Evolutionary conservation across 495 filamentous ascomycete genomes (phyloP).

Genomic region (Staphylotrichum longicolle): DNA sequence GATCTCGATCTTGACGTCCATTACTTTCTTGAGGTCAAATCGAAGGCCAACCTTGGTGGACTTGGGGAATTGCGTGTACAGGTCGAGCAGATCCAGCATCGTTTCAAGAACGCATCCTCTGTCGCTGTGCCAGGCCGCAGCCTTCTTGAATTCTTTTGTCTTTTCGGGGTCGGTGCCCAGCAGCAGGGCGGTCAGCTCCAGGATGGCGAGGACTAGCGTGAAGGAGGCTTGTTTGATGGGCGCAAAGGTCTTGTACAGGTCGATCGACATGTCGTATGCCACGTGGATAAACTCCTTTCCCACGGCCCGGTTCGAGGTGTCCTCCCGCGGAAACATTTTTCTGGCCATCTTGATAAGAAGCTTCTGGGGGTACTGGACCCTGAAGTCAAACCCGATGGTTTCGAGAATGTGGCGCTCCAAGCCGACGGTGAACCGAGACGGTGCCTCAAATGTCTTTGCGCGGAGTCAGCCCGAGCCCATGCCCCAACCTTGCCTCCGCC

Average conservation of each 20-base stretch:
- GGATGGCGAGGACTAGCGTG: constrained; percentile 74
- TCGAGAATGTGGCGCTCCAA: constrained; percentile 95
- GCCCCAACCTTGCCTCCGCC: neutral
- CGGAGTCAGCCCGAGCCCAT: constrained; percentile 1
- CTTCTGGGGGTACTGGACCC: constrained; percentile 84
- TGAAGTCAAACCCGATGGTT: constrained; percentile 87
- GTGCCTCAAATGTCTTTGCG: constrained; percentile 69
- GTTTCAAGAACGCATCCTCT: constrained; percentile 78
- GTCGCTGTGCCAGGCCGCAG: constrained; percentile 55
- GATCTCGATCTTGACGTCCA: constrained; percentile 78
- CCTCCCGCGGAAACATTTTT: constrained; percentile 41
- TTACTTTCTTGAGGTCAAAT: constrained; percentile 70
- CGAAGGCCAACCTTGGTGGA: constrained; percentile 68
- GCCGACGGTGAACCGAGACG: constrained; percentile 74
- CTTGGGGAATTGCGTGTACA: constrained; percentile 74
- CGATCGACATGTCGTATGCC: constrained; percentile 78
- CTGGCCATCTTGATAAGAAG: constrained; percentile 71
- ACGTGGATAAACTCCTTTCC: constrained; percentile 53
- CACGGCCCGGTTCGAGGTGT: constrained; percentile 9
- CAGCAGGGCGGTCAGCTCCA: constrained; percentile 75
- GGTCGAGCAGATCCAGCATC: constrained; percentile 79
- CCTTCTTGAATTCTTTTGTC: constrained; percentile 34
- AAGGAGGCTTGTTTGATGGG: constrained; percentile 82
- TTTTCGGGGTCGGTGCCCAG: constrained; percentile 49
- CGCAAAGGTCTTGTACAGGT: constrained; percentile 88